A percentile compares a stretch with the other conserved stretches of the same genome.
Evolutionary conservation across 2,329 filamentous ascomycete genomes (phyloP).

Genomic region (Cordyceps militaris): DNA sequence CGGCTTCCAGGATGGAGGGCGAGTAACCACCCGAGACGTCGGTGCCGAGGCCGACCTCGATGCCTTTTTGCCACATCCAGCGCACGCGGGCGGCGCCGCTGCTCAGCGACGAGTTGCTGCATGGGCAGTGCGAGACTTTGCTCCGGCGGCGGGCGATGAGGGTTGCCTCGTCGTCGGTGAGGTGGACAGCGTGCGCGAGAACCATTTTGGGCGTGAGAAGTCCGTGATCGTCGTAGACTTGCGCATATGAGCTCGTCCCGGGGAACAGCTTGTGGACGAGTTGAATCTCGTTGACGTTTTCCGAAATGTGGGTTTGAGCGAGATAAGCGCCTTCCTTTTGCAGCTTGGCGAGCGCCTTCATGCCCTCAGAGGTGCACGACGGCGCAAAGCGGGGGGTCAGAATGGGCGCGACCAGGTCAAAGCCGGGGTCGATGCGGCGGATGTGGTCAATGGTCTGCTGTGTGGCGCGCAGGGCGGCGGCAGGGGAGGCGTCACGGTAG

Average conservation of each 20-base stretch:
- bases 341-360: slow-evolving; percentile 57
- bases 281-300: slow-evolving; percentile 67
- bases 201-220: slow-evolving; percentile 69
- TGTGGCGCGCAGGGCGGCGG: slow-evolving; percentile 50
- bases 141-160: slow-evolving; percentile 54
- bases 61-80: slow-evolving; percentile 62
- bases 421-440: slow-evolving; percentile 54
- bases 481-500: slow-evolving; percentile 68
- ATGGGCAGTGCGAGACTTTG: slow-evolving; percentile 80
- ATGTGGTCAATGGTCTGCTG: slow-evolving; percentile 59
- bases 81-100: slow-evolving; percentile 73
- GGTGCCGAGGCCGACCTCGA: slow-evolving; percentile 80
- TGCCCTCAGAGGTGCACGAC: slow-evolving; percentile 50
- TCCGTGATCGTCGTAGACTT: slow-evolving; percentile 68
- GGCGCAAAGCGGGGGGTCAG: slow-evolving; percentile 69
- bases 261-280: slow-evolving; percentile 69
- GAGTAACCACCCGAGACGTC: slow-evolving; percentile 88
- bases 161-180: slow-evolving; percentile 57
- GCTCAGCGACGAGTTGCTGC: slow-evolving; percentile 75
- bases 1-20: slow-evolving; percentile 74
- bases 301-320: slow-evolving; percentile 84
- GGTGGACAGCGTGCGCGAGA: slow-evolving; percentile 77
- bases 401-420: slow-evolving; percentile 65
- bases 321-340: slow-evolving; percentile 57
- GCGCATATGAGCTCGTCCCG: slow-evolving; percentile 55